Conservation (phyloP, 2,329 filamentous ascomycete genomes). For the Pyricularia pennisetigena region DNA sequence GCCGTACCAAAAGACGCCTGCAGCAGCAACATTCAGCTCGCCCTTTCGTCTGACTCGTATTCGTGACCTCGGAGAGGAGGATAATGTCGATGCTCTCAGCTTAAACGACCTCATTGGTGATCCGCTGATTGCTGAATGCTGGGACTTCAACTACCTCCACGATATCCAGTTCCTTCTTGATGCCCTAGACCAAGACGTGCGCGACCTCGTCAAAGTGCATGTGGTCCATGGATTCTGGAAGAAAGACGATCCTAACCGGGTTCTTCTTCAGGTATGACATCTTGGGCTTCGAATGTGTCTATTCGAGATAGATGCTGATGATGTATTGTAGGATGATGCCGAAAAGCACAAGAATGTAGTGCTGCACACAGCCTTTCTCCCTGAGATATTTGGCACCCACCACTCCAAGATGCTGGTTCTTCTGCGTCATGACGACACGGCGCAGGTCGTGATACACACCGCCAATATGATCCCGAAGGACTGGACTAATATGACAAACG, state of each 20-base stretch:
- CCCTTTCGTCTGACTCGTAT: conserved; percentile 66
- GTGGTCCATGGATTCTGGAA: conserved; percentile 58
- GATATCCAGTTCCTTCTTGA: conserved; percentile 46
- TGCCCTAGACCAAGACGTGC: conserved; percentile 42
- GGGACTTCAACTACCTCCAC: conserved; percentile 62
- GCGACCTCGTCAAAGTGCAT: conserved; percentile 38
- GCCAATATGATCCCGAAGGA: conserved; percentile 86
- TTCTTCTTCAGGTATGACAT: conserved; percentile 43
- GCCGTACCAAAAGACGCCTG: too few species aligned
- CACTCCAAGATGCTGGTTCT: conserved; percentile 83
- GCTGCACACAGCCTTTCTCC: conserved; percentile 66
- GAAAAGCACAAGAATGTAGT: conserved; percentile 55
- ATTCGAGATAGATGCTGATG: not conserved
- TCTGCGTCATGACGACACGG: conserved; percentile 64
- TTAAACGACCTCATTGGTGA: conserved; percentile 62
- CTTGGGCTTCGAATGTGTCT: not conserved
- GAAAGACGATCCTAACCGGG: conserved; percentile 50
- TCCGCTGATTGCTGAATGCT: conserved; percentile 61
- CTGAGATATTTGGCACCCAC: conserved; percentile 79
- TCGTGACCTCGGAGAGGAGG: conserved; percentile 44
- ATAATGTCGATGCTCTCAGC: conserved; percentile 57
- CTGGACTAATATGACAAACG: conserved; percentile 84
- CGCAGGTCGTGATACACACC: conserved; percentile 76
- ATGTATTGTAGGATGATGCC: conserved; percentile 43
- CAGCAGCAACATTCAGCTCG: conserved; percentile 33